Base-by-base conservation (phyloP, 2,329 filamentous ascomycete species). In the Aspergillaceae sp. region DNA sequence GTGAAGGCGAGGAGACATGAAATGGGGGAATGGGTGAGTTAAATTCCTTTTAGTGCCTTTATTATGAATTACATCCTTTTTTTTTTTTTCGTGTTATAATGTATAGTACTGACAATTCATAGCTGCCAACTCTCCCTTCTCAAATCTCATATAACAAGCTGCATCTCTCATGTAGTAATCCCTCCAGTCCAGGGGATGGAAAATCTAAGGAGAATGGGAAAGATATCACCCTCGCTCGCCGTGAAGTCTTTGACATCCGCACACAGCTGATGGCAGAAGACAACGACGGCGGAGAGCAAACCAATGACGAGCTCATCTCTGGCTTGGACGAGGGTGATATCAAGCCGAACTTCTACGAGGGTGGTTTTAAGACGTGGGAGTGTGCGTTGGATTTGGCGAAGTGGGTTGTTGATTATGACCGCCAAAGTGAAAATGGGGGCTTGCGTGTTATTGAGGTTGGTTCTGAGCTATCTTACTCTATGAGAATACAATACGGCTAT, bases 361-460 rank as follows among this genome's bases (percentile, higher is more conserved):
- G 80, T 50, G 80, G 80, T 4, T 82, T 83, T 66, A 84, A 84
- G 58, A 83, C 79, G 11, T 84, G 80, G 80, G 80, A 84, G 64
- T 83, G 80, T 61, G 75, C 78, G 7, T 53, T 81, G 37, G 79
- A 83, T 54, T 69, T 84, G 8, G 78, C 76, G 0, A 72, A 67
- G 45, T 50, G 65, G 40, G 50, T 62, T 30, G 44, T 49, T 9
- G 57, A 62, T 29, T 48, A 55, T 34, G 37, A 43, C 7, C 41
- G 49, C 10, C 47, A 38, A 10, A 51, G 51, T 27, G 43, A 40
- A 7, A 11, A 47, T 35, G 49, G 47, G 6, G 51, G 58, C 19
- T 60, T 72, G 41, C 74, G 79, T 51, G 51, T 67, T 43, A 61
- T 68, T 37, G 66, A 68, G 57, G 63, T 68, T 46, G 9, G 58